Evolutionary conservation across 306 rosid genomes (phyloP).

Genomic region (Abrus pulchellus): DNA sequence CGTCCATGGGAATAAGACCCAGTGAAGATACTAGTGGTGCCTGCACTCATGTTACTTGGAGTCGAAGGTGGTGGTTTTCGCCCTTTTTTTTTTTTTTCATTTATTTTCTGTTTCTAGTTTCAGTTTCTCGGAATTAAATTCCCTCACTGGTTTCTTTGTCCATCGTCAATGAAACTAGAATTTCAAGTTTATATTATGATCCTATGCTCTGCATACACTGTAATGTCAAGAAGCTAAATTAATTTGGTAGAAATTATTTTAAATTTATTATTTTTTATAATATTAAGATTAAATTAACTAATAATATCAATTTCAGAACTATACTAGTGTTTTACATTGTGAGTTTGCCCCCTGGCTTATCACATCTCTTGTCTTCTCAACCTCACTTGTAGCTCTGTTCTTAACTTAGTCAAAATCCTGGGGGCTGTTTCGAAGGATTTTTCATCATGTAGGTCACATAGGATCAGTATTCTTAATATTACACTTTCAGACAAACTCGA

Average conservation of each 20-base stretch:
- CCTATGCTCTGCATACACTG: no score
- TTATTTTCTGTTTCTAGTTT: not conserved
- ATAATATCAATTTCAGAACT: no score
- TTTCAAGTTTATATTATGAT: no score
- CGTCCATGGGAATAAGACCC: not conserved
- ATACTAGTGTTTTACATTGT: not conserved
- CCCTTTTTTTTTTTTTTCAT: not conserved
- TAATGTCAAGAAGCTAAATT: no score
- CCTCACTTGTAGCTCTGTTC: not conserved
- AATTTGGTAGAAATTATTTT: no score
- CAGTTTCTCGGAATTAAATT: not conserved
- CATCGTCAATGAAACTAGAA: no score
- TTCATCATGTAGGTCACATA: no score
- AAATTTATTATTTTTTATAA: no score
- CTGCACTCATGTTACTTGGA: not conserved
- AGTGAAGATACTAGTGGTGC: conserved; percentile 1
- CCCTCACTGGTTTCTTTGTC: no score
- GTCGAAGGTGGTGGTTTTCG: conserved; percentile 2
- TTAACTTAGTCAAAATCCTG: no score
- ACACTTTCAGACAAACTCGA: not conserved
- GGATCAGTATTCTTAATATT: not conserved
- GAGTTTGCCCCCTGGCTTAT: not conserved
- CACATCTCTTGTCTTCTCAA: not conserved
- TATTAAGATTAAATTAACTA: no score
- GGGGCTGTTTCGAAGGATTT: no score